A percentile compares a stretch with the other conserved stretches of the same genome.
These are phyloP conservation scores for Citrus cavaleriei DNA, from an alignment of 345 rosid genomes.

Conservation along the genomic window DNA sequence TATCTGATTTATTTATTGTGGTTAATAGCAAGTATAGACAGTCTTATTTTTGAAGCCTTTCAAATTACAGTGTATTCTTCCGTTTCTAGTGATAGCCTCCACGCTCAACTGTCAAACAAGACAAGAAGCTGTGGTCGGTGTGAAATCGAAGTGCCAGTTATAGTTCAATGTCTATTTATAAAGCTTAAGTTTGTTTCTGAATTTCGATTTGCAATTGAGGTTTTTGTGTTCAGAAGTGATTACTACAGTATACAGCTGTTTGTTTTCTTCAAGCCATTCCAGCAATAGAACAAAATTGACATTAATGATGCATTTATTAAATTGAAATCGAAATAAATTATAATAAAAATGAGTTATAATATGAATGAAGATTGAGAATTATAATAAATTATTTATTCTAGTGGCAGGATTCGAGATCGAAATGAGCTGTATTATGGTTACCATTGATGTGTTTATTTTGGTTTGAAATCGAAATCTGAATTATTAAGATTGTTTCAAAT, in stretches of 20 bases:
- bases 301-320: too few species aligned
- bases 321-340: too few species aligned
- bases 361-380: accelerated
- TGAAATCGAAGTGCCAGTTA: neutral
- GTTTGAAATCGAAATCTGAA: too few species aligned
- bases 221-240: neutral
- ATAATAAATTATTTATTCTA: too few species aligned
- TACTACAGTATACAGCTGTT: neutral
- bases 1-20: constrained; percentile 4
- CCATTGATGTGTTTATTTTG: too few species aligned
- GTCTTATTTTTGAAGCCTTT: neutral
- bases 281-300: too few species aligned
- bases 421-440: too few species aligned
- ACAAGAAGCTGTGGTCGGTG: neutral
- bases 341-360: too few species aligned
- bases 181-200: neutral
- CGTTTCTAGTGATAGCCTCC: neutral
- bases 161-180: neutral
- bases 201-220: neutral
- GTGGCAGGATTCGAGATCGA: accelerated
- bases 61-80: neutral
- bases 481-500: too few species aligned
- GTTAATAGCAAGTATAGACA: neutral
- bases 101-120: neutral
- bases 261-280: neutral